Evolutionary conservation across 768 basidiomycete genomes (phyloP), one percentile per base, ranked within the genome.

Genomic region (Trichaptum fuscoviolaceum): DNA sequence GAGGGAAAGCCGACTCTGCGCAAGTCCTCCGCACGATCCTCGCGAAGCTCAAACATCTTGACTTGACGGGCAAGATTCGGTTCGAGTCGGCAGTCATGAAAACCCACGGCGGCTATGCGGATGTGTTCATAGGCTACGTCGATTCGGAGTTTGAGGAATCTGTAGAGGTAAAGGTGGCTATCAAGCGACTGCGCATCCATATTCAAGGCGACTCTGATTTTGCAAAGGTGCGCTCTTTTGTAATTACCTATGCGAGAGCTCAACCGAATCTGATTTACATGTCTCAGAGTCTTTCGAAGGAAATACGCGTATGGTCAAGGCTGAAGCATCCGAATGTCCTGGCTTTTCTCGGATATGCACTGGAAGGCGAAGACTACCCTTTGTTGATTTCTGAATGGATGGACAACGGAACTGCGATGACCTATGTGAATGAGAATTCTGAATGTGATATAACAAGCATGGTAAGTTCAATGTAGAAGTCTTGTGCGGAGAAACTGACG

Each of bases 381-480:
- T 9, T 34, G 24, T 18, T 61, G 59, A 34, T 61, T 23, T 25
- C 59, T 24, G 59, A 61, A 34, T 61, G 59, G 59, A 61, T 61
- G 59, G 59, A 61, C 4, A 61, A 61, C 23, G 59, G 59, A 23
- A 61, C 59, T 17, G 30, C 30, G 24, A 25, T 61, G 59, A 6
- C 12, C 30, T 61, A 61, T 34, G 30, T 61, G 25, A 61, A 15
- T 23, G 59, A 25, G 15, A 61, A 61, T 20, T 9, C 30, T 17
- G 25, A 24, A 61, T 25, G 25, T 25, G 17, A 61, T 34, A 61
- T 61, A 12, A 12, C 23, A 25, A 2, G 15, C 23, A 25, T 61
- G 59, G 59, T 61, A 61, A 25, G 30, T 6, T 3, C 10, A 25
- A 61, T 25, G 25, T 3, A 12, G 2, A 3, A 61, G 25, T 18